phyloP scores from a whole-genome alignment of 495 filamentous ascomycete genomes.

The Parathielavia appendiculata region DNA sequence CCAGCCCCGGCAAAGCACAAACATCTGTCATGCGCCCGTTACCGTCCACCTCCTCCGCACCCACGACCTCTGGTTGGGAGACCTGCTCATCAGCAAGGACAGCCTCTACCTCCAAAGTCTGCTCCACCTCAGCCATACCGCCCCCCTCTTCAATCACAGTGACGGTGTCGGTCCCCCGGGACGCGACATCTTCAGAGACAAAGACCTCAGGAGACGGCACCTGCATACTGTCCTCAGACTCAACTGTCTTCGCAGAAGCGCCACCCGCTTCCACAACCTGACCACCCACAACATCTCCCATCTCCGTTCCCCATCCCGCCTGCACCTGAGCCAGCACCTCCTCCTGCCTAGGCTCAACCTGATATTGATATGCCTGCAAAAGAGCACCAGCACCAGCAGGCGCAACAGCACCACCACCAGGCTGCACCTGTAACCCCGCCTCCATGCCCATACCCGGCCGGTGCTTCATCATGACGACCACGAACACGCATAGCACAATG shows the following conservation, averaged over 20 bases:
- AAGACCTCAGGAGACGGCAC: no score
- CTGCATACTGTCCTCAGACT: no score
- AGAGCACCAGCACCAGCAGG: no score
- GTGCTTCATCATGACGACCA: conserved; percentile 48
- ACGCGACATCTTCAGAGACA: no score
- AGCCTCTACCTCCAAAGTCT: background rate
- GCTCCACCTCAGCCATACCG: no score
- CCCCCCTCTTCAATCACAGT: background rate
- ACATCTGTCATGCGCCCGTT: background rate
- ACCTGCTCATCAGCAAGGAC: background rate
- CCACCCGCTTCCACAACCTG: no score
- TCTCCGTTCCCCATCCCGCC: background rate
- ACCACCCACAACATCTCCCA: no score
- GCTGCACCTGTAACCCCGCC: background rate
- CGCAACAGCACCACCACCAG: background rate
- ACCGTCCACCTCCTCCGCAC: background rate
- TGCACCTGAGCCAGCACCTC: background rate
- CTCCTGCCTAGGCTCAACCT: background rate
- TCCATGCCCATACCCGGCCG: background rate
- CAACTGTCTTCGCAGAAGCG: no score
- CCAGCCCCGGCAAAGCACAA: background rate
- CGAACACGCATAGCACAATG: conserved; percentile 53
- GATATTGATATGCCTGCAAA: background rate
- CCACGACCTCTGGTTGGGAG: background rate
- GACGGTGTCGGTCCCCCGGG: background rate